Evolutionary conservation across 352 stramenopile species (phyloP).

Genomic region (Globisporangium barbulae): DNA sequence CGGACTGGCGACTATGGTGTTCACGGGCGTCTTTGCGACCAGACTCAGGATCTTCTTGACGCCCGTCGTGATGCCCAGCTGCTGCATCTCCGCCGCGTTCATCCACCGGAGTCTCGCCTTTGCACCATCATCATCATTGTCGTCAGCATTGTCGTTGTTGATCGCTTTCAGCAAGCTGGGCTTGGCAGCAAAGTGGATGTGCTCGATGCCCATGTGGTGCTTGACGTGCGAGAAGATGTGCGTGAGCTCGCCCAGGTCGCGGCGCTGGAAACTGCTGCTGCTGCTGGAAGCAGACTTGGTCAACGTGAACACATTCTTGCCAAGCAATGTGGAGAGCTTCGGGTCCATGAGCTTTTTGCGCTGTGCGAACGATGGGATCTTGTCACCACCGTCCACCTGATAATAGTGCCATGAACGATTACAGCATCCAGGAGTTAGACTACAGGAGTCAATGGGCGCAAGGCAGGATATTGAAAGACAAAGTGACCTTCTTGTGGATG

Average conservation of each 20-base stretch:
- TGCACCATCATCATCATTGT: constrained; percentile 4
- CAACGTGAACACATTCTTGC: constrained; percentile 18
- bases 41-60: constrained; percentile 85
- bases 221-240: constrained; percentile 92
- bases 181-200: constrained; percentile 53
- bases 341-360: constrained; percentile 57
- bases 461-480: background rate
- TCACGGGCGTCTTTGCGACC: constrained; percentile 22
- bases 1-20: background rate
- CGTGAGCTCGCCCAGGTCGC: constrained; percentile 66
- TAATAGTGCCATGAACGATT: background rate
- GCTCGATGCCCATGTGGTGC: constrained; percentile 89
- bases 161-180: constrained; percentile 18
- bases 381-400: constrained; percentile 55
- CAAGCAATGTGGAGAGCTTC: constrained; percentile 35
- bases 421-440: background rate
- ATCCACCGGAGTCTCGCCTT: constrained; percentile 59
- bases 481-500: constrained; percentile 59
- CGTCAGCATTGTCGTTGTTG: background rate
- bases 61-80: constrained; percentile 83
- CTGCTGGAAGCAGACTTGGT: constrained; percentile 13
- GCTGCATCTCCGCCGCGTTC: constrained; percentile 65
- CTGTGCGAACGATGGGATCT: constrained; percentile 57
- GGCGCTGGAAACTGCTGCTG: constrained; percentile 23
- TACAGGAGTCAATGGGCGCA: background rate